Evolutionary conservation across 352 stramenopile species (phyloP).

Genomic region (Pythium phragmiticola): DNA sequence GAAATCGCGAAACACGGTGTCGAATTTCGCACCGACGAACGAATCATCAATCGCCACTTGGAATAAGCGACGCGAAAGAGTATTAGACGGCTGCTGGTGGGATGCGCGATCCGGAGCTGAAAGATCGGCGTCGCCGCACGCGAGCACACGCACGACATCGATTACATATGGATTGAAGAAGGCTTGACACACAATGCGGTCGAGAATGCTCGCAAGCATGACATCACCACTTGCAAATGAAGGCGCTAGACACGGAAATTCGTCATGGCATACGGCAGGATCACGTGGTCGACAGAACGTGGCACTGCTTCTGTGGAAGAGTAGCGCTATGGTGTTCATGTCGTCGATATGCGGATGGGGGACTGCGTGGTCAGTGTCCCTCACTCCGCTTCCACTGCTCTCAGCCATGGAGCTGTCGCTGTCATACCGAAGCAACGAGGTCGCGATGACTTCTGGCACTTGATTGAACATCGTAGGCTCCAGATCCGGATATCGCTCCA

Average conservation of each 20-base stretch:
- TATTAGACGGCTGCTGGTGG: too few relatives aligned
- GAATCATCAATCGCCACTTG: slow-evolving; percentile 37
- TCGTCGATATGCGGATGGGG: not conserved
- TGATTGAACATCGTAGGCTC: slow-evolving; percentile 47
- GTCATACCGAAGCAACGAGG: slow-evolving; percentile 37
- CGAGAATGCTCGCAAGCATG: slow-evolving; percentile 54
- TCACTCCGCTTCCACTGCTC: not conserved
- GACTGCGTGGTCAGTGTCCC: not conserved
- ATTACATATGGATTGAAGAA: slow-evolving; percentile 83
- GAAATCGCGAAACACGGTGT: slow-evolving; percentile 47
- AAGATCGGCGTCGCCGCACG: slow-evolving; percentile 30
- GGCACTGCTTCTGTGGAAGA: slow-evolving; percentile 45
- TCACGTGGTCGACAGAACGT: slow-evolving; percentile 58
- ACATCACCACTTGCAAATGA: slow-evolving; percentile 55
- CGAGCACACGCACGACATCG: slow-evolving; percentile 53
- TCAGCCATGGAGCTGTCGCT: slow-evolving; percentile 13
- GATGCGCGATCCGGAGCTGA: not conserved
- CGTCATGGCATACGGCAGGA: slow-evolving; percentile 40
- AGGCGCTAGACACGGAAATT: slow-evolving; percentile 50
- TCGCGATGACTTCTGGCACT: slow-evolving; percentile 34
- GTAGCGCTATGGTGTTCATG: slow-evolving; percentile 40
- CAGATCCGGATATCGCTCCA: slow-evolving; percentile 53
- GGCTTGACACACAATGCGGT: slow-evolving; percentile 69
- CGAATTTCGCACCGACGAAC: slow-evolving; percentile 43
- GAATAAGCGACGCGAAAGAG: slow-evolving; percentile 30